A percentile compares a stretch with the other conserved stretches of the same genome.
phyloP scores from a whole-genome alignment of 2,329 filamentous ascomycete genomes.

The Cordyceps militaris region DNA sequence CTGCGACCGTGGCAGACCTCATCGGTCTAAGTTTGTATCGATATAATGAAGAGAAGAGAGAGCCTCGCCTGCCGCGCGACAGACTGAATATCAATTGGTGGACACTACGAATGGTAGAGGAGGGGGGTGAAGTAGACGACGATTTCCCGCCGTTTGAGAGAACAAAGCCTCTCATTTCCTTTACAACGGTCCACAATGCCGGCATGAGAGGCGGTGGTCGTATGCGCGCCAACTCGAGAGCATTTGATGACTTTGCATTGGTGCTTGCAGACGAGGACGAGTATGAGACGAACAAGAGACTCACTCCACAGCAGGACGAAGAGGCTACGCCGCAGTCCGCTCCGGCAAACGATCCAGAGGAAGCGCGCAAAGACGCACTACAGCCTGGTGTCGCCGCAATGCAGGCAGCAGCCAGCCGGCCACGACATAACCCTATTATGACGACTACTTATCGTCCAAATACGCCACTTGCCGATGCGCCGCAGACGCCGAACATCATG shows the following conservation, averaged over 20 bases:
- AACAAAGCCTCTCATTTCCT: slow-evolving; percentile 66
- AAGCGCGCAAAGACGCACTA: slow-evolving; percentile 19
- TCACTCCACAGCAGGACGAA: slow-evolving; percentile 60
- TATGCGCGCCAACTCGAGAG: slow-evolving; percentile 62
- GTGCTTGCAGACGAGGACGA: slow-evolving; percentile 64
- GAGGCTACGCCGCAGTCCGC: slow-evolving; percentile 28
- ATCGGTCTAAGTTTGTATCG: slow-evolving; percentile 73
- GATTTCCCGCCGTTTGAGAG: slow-evolving; percentile 75
- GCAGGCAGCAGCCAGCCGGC: slow-evolving; percentile 25
- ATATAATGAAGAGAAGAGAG: slow-evolving; percentile 68
- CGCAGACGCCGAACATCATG: slow-evolving; percentile 38
- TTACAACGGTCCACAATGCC: slow-evolving; percentile 76
- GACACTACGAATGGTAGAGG: slow-evolving; percentile 76
- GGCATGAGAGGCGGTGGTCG: slow-evolving; percentile 58
- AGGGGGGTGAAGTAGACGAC: slow-evolving; percentile 77
- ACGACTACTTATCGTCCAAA: slow-evolving; percentile 53
- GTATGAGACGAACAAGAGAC: slow-evolving; percentile 59
- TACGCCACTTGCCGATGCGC: slow-evolving; percentile 48
- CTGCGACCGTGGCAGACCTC: slow-evolving; percentile 70
- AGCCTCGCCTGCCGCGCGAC: slow-evolving; percentile 56
- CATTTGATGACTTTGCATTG: slow-evolving; percentile 76
- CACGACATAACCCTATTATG: slow-evolving; percentile 51
- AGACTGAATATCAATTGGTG: slow-evolving; percentile 76
- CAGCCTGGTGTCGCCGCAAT: slow-evolving; percentile 26
- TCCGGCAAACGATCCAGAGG: slow-evolving; percentile 15